These are phyloP conservation scores for Knoxdaviesia capensis DNA, from an alignment of 2,329 filamentous ascomycete genomes.

Conservation along the genomic window DNA sequence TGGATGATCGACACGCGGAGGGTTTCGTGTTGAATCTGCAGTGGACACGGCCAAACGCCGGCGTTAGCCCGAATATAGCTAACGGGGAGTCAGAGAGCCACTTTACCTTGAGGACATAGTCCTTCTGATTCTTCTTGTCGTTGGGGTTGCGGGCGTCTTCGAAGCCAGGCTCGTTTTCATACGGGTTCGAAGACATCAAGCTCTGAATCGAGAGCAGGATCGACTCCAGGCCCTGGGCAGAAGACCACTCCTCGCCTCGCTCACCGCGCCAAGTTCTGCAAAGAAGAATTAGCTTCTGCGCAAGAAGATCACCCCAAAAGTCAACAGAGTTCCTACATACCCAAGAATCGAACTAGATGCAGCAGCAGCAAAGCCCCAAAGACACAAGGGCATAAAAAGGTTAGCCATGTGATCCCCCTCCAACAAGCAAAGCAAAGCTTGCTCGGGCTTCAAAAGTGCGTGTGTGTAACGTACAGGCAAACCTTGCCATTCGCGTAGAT, in stretches of 20 bases:
- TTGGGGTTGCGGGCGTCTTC: slow-evolving; percentile 48
- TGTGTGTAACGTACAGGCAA: slow-evolving; percentile 48
- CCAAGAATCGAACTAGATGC: slow-evolving; percentile 63
- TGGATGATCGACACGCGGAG: slow-evolving; percentile 73
- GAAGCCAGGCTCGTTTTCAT: slow-evolving; percentile 90
- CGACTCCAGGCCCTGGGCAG: slow-evolving; percentile 85
- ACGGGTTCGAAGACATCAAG: slow-evolving; percentile 82
- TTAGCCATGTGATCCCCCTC: too few species aligned
- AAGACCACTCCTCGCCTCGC: slow-evolving; percentile 85
- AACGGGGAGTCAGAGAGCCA: too few species aligned
- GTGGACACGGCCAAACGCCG: too few species aligned
- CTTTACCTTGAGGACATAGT: slow-evolving; percentile 59
- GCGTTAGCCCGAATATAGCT: slow-evolving; percentile 3
- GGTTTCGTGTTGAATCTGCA: slow-evolving; percentile 74
- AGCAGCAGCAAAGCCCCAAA: slow-evolving; percentile 6
- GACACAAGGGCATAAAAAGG: background rate
- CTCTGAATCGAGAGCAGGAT: slow-evolving; percentile 92
- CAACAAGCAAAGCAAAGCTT: too few species aligned
- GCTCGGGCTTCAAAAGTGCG: too few species aligned
- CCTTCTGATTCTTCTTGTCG: slow-evolving; percentile 54
- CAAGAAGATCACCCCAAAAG: background rate
- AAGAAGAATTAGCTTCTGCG: slow-evolving; percentile 7
- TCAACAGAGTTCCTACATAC: slow-evolving; percentile 23
- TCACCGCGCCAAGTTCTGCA: slow-evolving; percentile 84
- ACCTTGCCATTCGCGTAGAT: slow-evolving; percentile 86